phyloP scores from a whole-genome alignment of 1,284 basidiomycete genomes.

The Inonotus obliquus region DNA sequence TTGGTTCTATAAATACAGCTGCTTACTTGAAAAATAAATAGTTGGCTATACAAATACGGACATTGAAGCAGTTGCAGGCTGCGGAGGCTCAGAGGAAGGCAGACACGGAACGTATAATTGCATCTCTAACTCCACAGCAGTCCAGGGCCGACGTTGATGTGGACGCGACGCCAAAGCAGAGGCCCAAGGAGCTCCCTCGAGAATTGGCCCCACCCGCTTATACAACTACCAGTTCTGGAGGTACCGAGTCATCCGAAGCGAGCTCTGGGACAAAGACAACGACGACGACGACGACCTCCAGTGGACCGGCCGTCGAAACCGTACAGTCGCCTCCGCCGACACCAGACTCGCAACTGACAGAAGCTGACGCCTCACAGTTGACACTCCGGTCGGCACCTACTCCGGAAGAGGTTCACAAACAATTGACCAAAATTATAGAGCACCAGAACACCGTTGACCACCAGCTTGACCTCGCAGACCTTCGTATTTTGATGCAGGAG shows the following conservation, averaged over 20 bases:
- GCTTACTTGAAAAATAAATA: conserved; percentile 19
- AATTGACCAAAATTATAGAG: conserved; percentile 15
- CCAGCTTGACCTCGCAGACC: conserved; percentile 49
- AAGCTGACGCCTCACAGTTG: conserved; percentile 1
- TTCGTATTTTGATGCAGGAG: conserved; percentile 52
- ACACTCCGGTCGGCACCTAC: conserved; percentile 8
- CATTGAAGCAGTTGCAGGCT: conserved; percentile 49
- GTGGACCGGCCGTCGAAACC: conserved; percentile 1
- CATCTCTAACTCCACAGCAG: conserved; percentile 24
- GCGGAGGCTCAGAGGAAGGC: conserved; percentile 21
- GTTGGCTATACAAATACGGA: conserved; percentile 54
- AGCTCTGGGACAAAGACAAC: conserved; percentile 1
- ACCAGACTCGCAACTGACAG: conserved; percentile 7
- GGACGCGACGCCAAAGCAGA: conserved; percentile 19
- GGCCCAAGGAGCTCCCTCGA: not conserved
- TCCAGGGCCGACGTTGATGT: conserved; percentile 24
- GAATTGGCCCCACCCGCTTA: conserved; percentile 30
- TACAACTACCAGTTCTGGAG: conserved; percentile 6
- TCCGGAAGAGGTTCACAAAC: conserved; percentile 13
- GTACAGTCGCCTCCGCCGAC: conserved; percentile 17
- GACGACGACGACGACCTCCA: conserved; percentile 1
- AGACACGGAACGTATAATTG: conserved; percentile 23
- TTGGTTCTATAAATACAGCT: not conserved
- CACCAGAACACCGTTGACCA: conserved; percentile 53
- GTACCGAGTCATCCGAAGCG: conserved; percentile 1